These are phyloP conservation scores for Chytriomyces confervae DNA, from an alignment of 192 early-diverging fungal species.

Conservation along the genomic window DNA sequence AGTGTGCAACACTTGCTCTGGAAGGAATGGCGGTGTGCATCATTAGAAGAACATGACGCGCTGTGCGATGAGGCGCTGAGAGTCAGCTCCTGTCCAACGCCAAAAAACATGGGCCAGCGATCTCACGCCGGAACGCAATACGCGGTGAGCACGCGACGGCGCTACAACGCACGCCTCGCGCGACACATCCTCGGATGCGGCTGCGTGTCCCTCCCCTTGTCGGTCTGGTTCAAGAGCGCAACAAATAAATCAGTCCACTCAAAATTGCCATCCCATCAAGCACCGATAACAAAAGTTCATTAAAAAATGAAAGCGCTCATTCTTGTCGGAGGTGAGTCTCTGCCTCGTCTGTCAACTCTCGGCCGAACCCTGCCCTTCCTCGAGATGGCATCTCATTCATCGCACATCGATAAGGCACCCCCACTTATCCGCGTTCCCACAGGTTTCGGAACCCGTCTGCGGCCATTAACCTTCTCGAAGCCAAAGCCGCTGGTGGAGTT, in stretches of 20 bases:
- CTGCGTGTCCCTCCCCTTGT: too few relatives aligned
- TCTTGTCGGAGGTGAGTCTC: conserved; percentile 57
- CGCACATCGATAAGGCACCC: neutral
- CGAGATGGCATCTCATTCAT: neutral
- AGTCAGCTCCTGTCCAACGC: too few relatives aligned
- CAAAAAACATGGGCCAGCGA: too few relatives aligned
- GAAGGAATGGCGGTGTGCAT: too few relatives aligned
- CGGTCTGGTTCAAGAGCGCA: neutral
- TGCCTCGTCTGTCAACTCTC: neutral
- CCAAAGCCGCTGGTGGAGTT: conserved; percentile 99
- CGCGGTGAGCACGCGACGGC: too few relatives aligned
- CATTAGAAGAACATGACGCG: too few relatives aligned
- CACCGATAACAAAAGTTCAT: neutral
- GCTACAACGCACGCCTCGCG: too few relatives aligned
- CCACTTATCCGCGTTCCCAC: neutral
- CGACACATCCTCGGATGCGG: too few relatives aligned
- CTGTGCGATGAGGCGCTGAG: too few relatives aligned
- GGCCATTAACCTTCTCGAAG: conserved; percentile 93
- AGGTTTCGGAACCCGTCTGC: conserved; percentile 98
- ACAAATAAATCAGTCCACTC: neutral
- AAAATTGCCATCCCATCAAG: conserved; percentile 2
- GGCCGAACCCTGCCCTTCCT: neutral
- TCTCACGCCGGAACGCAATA: too few relatives aligned
- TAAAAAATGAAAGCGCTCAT: conserved; percentile 64
- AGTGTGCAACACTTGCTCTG: too few relatives aligned